Evolutionary conservation across 805 yeast species (phyloP), one percentile per base, ranked within the genome.

Genomic region (Nakazawaea ernobii): DNA sequence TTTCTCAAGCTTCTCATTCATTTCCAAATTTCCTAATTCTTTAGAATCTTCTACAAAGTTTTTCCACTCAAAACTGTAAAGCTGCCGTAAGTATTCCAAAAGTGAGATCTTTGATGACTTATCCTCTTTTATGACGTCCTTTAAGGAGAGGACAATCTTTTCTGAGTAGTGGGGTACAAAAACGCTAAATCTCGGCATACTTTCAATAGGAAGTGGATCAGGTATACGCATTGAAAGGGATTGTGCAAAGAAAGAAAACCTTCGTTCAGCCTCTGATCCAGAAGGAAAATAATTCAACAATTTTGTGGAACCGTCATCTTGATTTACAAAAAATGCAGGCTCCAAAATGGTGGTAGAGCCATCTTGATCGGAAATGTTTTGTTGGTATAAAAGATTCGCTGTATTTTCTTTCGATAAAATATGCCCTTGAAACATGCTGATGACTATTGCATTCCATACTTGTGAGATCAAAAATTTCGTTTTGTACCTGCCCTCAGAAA

Each of bases 61-160:
- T 6, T 77, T 78, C 97, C 97, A 89, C 54, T 90, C 96, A 9
- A 70, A 66, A 0, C 85, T 82, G 58, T 84, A 80, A 46, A 88
- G 69, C 45, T 77, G 76, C 56, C 87, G 86, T 55, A 89, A 69
- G 58, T 89, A 89, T 55, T 89, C 96, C 32, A 89, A 67, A n/a
- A 86, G 63, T 0, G 96, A 69, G 2, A 76, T 59, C 51, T 71
- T 74, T 1, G 80, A 74, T 20, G 65, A 60, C 13, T 64, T 59
- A 43, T 67, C 71, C 43, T 74, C 80, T 46, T 64, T 71, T 32
- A 77, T 71, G 1, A 75, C 67, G 45, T 77, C 80, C 49, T 60
- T 68, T 45, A 75, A 55, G 15, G 67, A 62, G 7, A 76, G 52
- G 1, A 77, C 54, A 17, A 77, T 71, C 52, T 71, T 74, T 49